A percentile compares a stretch with the other conserved stretches of the same genome.
phyloP scores from a whole-genome alignment of 306 rosid species.

The Urtica urens region DNA sequence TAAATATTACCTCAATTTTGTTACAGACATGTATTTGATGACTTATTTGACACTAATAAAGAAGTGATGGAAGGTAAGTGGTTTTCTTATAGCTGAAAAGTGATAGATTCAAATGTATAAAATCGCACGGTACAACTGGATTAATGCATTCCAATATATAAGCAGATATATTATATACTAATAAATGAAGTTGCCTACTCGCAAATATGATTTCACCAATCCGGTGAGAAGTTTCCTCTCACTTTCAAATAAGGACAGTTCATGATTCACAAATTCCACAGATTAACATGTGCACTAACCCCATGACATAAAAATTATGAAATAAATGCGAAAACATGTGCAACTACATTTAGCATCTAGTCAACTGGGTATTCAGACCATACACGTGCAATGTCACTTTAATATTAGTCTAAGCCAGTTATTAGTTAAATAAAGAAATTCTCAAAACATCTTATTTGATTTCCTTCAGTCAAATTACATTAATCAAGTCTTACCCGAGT shows the following conservation, averaged over 20 bases:
- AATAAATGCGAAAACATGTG: neutral
- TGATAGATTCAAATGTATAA: too few species aligned
- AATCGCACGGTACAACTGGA: too few species aligned
- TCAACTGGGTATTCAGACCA: slow-evolving; percentile 3
- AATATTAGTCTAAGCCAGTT: too few species aligned
- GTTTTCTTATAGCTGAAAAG: too few species aligned
- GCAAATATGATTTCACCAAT: too few species aligned
- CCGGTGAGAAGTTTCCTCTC: neutral
- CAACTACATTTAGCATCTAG: neutral
- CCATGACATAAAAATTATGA: neutral
- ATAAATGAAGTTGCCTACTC: neutral
- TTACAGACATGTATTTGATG: too few species aligned
- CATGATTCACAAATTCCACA: slow-evolving; percentile 10
- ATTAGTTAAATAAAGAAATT: neutral
- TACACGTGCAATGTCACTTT: neutral
- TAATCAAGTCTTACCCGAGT: too few species aligned
- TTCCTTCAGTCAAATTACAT: neutral
- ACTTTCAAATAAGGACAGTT: slow-evolving; percentile 1
- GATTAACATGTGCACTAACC: slow-evolving; percentile 14
- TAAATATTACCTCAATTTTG: neutral
- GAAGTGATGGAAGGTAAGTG: too few species aligned
- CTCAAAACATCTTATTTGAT: neutral
- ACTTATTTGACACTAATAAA: too few species aligned
- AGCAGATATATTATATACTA: too few species aligned
- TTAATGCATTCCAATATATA: too few species aligned